Evolutionary conservation across 495 filamentous ascomycete genomes (phyloP).

Genomic region (Aspergillus sparsus): DNA sequence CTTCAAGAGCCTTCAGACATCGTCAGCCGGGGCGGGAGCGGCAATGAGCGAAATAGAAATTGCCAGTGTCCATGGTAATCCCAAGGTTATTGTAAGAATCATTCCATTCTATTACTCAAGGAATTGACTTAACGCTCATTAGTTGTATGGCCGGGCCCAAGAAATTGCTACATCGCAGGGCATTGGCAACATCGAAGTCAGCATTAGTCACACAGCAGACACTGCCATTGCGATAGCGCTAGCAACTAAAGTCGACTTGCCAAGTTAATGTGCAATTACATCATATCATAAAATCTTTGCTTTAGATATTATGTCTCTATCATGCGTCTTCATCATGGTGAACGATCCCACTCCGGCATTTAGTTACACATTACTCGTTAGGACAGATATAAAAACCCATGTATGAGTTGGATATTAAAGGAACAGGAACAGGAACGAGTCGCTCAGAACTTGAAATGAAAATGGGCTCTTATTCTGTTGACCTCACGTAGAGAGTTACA

Average conservation of each 20-base stretch:
- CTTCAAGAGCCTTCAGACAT: constrained; percentile 80
- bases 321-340: no score
- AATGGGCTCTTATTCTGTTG: not conserved
- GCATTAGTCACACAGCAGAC: constrained; percentile 24
- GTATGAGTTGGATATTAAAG: no score
- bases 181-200: constrained; percentile 21
- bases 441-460: no score
- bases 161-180: constrained; percentile 19
- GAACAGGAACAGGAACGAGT: no score
- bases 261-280: no score
- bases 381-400: no score
- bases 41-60: constrained; percentile 94
- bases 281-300: no score
- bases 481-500: constrained; percentile 27
- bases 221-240: constrained; percentile 26
- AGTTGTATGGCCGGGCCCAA: constrained; percentile 25
- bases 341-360: no score
- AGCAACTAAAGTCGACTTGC: constrained; percentile 3
- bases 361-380: no score
- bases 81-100: constrained; percentile 20
- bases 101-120: not conserved
- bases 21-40: constrained; percentile 74
- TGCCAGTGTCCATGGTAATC: constrained; percentile 49
- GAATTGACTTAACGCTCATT: not conserved
- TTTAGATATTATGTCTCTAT: no score